phyloP scores from a whole-genome alignment of 495 filamentous ascomycete species.

The Penicillium psychrofluorescens region DNA sequence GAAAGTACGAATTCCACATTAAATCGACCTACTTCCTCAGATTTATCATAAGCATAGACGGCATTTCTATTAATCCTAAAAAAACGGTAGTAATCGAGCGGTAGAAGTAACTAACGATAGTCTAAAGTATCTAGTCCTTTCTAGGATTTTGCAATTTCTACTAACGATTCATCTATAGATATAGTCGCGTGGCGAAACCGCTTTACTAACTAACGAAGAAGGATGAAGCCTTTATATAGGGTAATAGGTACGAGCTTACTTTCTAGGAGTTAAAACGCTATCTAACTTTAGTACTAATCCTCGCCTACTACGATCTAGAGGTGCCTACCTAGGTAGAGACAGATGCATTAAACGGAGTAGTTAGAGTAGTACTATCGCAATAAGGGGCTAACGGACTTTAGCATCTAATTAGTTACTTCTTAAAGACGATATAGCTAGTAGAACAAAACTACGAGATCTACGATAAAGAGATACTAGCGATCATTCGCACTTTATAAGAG shows the following conservation, averaged over 20 bases:
- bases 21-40: constrained; percentile 4
- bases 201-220: constrained; percentile 1
- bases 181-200: constrained; percentile 7
- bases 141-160: constrained; percentile 28
- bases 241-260: background rate
- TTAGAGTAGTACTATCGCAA: constrained; percentile 8
- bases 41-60: background rate
- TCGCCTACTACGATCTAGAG: constrained; percentile 5
- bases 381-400: constrained; percentile 1
- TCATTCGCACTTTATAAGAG: constrained; percentile 7
- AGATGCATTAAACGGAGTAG: constrained; percentile 8
- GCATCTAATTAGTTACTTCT: constrained; percentile 16
- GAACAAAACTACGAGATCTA: constrained; percentile 24
- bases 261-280: constrained; percentile 7
- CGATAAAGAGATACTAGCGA: constrained; percentile 18
- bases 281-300: constrained; percentile 1
- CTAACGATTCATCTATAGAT: constrained; percentile 17
- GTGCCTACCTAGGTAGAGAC: constrained; percentile 7
- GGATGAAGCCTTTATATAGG: too few species aligned
- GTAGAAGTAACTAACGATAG: constrained; percentile 1
- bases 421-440: constrained; percentile 8
- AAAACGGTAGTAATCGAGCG: constrained; percentile 14
- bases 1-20: constrained; percentile 24
- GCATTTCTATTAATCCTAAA: constrained; percentile 10
- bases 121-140: constrained; percentile 12